These are phyloP conservation scores for Tubosaeta sp. DNA, from an alignment of 768 basidiomycete species.

Conservation along the genomic window DNA sequence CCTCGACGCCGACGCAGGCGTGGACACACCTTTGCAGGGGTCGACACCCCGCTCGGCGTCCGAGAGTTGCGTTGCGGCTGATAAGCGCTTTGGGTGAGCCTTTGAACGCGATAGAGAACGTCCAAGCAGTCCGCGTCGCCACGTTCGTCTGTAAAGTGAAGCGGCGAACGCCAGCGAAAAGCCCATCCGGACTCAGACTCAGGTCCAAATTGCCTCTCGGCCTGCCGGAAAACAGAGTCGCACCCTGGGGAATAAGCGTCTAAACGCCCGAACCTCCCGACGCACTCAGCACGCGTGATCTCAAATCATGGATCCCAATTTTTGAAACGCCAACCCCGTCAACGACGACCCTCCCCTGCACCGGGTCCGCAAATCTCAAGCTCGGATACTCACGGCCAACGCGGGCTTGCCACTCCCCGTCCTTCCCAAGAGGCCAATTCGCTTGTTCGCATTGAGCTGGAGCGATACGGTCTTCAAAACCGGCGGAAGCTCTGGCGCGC, in stretches of 20 bases:
- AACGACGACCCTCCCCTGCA: constrained; percentile 68
- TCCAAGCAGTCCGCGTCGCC: constrained; percentile 77
- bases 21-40: constrained; percentile 39
- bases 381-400: constrained; percentile 80
- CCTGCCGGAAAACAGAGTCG: constrained; percentile 77
- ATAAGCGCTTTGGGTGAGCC: constrained; percentile 51
- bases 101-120: constrained; percentile 76
- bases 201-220: constrained; percentile 72
- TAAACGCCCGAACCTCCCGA: no score
- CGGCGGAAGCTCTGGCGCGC: constrained; percentile 78
- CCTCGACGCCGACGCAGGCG: constrained; percentile 35
- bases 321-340: constrained; percentile 86
- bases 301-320: constrained; percentile 80
- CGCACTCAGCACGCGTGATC: no score
- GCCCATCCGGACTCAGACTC: neutral
- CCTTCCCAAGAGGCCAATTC: constrained; percentile 76
- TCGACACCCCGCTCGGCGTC: constrained; percentile 41
- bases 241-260: constrained; percentile 80
- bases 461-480: constrained; percentile 78
- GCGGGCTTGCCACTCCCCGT: constrained; percentile 84
- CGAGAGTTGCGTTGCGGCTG: constrained; percentile 50
- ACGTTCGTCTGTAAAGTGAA: constrained; percentile 52
- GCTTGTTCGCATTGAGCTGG: constrained; percentile 62
- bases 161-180: neutral
- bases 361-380: constrained; percentile 82